A percentile compares a stretch with the other conserved stretches of the same genome.
phyloP scores from a whole-genome alignment of 208 protist genomes.

The Wallacemonas sp. region DNA sequence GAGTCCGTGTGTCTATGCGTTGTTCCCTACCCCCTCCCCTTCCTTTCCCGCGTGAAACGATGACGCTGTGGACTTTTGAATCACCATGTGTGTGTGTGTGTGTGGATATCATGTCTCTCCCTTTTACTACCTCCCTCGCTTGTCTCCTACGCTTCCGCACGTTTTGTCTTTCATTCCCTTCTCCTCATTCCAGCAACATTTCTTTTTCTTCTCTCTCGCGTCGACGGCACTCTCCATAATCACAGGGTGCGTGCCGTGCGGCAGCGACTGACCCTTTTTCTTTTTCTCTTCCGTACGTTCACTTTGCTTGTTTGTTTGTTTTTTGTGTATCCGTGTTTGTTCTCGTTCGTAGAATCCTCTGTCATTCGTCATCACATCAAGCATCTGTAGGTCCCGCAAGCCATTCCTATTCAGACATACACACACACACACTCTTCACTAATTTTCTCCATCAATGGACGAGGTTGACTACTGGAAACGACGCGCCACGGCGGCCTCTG shows the following conservation, averaged over 20 bases:
- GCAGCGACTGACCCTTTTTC: slow-evolving; percentile 11
- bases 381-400: no score
- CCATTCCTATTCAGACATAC: background rate
- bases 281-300: slow-evolving; percentile 12
- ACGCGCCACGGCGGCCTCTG: slow-evolving; percentile 31
- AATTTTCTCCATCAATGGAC: slow-evolving; percentile 32
- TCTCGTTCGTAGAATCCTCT: background rate
- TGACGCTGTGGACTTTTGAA: no score
- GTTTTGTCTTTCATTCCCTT: slow-evolving; percentile 4
- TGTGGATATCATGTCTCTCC: no score
- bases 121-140: no score
- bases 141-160: no score
- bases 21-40: no score
- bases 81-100: no score
- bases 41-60: no score
- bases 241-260: no score
- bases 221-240: no score
- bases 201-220: no score
- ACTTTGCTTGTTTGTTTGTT: background rate
- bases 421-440: background rate
- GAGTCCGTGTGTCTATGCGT: background rate
- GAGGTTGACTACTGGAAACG: slow-evolving; percentile 65
- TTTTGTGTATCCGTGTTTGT: background rate
- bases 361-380: no score
- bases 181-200: background rate